Evolutionary conservation across 495 filamentous ascomycete genomes (phyloP).

Genomic region (Annulohypoxylon moriforme): DNA sequence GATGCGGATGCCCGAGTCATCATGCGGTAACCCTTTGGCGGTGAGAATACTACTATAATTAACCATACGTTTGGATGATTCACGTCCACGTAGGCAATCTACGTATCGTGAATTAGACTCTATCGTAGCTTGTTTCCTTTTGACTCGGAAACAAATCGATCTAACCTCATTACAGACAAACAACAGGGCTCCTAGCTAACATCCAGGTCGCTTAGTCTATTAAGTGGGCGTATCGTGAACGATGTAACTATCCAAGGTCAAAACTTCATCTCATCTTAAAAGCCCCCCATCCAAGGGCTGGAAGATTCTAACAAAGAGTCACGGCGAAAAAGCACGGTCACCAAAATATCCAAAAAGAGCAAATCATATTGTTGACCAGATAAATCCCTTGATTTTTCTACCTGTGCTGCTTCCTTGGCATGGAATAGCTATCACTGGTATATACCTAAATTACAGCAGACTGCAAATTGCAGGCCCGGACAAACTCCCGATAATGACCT

Average conservation of each 20-base stretch:
- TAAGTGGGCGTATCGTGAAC: neutral
- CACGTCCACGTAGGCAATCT: neutral
- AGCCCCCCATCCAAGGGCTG: neutral
- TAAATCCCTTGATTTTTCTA: slow-evolving; percentile 13
- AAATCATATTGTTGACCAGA: neutral
- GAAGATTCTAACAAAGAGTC: neutral
- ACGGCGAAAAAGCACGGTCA: neutral
- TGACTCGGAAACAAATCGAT: slow-evolving; percentile 6
- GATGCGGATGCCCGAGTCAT: neutral
- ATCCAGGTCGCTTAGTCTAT: neutral
- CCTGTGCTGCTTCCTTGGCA: neutral
- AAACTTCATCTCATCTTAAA: slow-evolving; percentile 1
- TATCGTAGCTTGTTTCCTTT: slow-evolving; percentile 2
- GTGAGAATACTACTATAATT: neutral
- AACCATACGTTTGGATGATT: neutral
- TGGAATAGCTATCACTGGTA: neutral
- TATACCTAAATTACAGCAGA: neutral
- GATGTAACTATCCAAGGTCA: slow-evolving; percentile 14
- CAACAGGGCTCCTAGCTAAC: neutral
- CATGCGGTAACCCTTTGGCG: neutral
- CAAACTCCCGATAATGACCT: slow-evolving; percentile 6
- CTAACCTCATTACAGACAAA: neutral
- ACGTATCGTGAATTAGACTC: neutral
- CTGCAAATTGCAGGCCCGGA: slow-evolving; percentile 12
- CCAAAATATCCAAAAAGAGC: neutral